These are phyloP conservation scores for Trichoderma lentiforme DNA, from an alignment of 2,329 filamentous ascomycete genomes.

Conservation along the genomic window DNA sequence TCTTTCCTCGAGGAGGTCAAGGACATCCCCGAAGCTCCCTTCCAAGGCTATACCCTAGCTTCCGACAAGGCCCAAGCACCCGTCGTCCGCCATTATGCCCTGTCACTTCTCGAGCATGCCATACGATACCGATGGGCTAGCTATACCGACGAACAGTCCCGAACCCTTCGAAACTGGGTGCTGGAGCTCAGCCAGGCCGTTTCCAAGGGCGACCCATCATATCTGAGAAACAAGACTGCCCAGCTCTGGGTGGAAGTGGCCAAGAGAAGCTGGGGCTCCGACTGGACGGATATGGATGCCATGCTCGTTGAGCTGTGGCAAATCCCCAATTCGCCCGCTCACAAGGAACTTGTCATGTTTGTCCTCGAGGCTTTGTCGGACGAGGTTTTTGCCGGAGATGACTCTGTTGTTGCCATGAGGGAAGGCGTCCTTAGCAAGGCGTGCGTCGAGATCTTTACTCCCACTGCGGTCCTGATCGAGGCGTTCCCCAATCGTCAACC, in stretches of 20 bases:
- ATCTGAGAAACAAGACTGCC: slow-evolving; percentile 88
- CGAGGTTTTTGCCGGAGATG: slow-evolving; percentile 89
- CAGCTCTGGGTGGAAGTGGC: slow-evolving; percentile 94
- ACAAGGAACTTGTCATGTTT: slow-evolving; percentile 83
- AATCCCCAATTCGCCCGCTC: slow-evolving; percentile 55
- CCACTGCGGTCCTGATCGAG: slow-evolving; percentile 68
- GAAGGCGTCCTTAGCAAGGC: slow-evolving; percentile 82
- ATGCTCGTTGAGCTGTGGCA: slow-evolving; percentile 83
- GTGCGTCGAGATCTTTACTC: slow-evolving; percentile 91
- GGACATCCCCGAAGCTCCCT: slow-evolving; percentile 71
- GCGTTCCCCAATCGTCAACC: slow-evolving; percentile 70
- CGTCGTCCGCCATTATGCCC: slow-evolving; percentile 86
- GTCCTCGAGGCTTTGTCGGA: slow-evolving; percentile 90
- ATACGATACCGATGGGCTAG: slow-evolving; percentile 81
- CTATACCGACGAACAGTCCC: slow-evolving; percentile 65
- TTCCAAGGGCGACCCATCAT: slow-evolving; percentile 69
- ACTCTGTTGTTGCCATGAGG: slow-evolving; percentile 77
- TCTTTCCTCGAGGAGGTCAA: slow-evolving; percentile 85
- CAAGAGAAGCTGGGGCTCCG: slow-evolving; percentile 86
- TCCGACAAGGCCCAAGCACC: slow-evolving; percentile 70
- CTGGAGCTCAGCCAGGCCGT: slow-evolving; percentile 73
- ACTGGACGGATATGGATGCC: slow-evolving; percentile 94
- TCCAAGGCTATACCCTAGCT: slow-evolving; percentile 81
- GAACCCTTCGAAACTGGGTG: slow-evolving; percentile 70
- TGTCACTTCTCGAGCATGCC: slow-evolving; percentile 86